Conservation (phyloP, 495 filamentous ascomycete species). For the Amphirosellinia nigrospora region DNA sequence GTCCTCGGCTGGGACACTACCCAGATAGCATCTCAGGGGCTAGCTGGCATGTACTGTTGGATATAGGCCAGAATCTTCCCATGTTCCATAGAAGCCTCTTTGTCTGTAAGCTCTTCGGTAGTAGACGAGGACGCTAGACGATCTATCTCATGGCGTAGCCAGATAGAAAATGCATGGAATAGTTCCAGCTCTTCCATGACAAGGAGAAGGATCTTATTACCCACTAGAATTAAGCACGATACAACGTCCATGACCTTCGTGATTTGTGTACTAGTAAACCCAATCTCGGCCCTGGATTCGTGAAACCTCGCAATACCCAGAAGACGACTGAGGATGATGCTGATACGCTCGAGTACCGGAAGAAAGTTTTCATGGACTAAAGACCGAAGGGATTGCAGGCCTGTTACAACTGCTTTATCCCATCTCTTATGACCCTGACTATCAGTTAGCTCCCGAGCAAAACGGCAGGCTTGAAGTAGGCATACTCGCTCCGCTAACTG, state of each 20-base stretch:
- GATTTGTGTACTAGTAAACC: constrained; percentile 61
- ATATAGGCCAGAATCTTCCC: constrained; percentile 60
- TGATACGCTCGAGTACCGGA: constrained; percentile 82
- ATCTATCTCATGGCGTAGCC: constrained; percentile 87
- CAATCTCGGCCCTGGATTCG: constrained; percentile 68
- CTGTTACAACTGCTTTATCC: constrained; percentile 82
- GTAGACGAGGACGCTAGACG: constrained; percentile 53
- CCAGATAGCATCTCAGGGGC: constrained; percentile 52
- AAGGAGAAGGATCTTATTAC: constrained; percentile 72
- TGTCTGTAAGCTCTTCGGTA: constrained; percentile 59
- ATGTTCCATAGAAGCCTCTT: constrained; percentile 61
- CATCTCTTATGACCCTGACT: constrained; percentile 88
- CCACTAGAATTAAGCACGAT: constrained; percentile 74
- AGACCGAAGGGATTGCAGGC: constrained; percentile 76
- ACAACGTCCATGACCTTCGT: constrained; percentile 69
- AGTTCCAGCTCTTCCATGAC: constrained; percentile 79
- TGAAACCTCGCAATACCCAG: constrained; percentile 86
- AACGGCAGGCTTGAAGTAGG: constrained; percentile 12
- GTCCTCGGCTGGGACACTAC: constrained; percentile 39
- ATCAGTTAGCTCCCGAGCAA: constrained; percentile 20
- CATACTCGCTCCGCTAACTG: constrained; percentile 81
- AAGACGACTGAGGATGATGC: constrained; percentile 80
- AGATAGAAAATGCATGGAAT: constrained; percentile 79
- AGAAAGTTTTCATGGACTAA: constrained; percentile 86
- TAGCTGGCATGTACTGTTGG: constrained; percentile 54